phyloP scores from a whole-genome alignment of 2,329 filamentous ascomycete species.

The Epichloe baconii region DNA sequence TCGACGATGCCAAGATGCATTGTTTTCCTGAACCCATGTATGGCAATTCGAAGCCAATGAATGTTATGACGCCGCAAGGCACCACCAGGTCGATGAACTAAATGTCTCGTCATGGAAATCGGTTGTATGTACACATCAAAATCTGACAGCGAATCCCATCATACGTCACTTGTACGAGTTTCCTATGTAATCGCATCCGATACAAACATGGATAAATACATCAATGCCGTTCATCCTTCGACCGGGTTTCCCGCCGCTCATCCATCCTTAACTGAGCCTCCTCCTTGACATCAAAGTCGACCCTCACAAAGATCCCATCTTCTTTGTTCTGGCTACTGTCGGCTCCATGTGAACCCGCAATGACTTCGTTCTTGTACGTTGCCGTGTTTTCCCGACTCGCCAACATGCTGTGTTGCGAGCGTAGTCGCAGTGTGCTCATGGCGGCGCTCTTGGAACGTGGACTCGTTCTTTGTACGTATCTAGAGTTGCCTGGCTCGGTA shows the following conservation, averaged over 20 bases:
- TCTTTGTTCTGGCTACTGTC: conserved; percentile 14
- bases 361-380: conserved; percentile 12
- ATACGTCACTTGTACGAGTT: no score
- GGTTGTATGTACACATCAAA: no score
- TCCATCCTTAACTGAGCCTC: conserved; percentile 7
- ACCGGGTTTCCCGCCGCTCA: background rate
- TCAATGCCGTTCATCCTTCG: no score
- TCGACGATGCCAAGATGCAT: no score
- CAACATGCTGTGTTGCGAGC: conserved; percentile 17
- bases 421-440: conserved; percentile 17
- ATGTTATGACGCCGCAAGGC: no score
- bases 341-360: conserved; percentile 11
- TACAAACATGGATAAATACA: no score
- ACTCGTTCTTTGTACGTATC: conserved; percentile 10
- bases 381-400: conserved; percentile 14
- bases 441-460: conserved; percentile 15
- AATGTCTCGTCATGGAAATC: no score
- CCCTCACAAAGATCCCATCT: conserved; percentile 18
- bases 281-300: conserved; percentile 24
- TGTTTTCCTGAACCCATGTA: no score
- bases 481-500: conserved; percentile 11
- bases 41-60: no score
- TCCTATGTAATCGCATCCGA: no score
- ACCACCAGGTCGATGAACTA: no score
- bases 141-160: no score